Evolutionary conservation across 345 rosid genomes (phyloP).

Genomic region (Ceriops decandra): DNA sequence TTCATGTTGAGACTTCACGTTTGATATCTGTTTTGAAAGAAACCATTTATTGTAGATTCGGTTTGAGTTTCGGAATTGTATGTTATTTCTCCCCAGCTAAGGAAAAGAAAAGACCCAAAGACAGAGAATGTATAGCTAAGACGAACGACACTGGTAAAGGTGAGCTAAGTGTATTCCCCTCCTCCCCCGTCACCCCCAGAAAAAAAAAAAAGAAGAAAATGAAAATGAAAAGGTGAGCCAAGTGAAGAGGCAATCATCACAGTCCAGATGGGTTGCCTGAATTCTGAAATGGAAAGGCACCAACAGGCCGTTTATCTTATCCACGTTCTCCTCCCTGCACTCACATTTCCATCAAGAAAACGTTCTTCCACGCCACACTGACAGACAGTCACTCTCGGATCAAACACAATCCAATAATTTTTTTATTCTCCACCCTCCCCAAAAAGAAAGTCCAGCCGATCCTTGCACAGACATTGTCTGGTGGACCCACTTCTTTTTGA

Average conservation of each 20-base stretch:
- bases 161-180: too few relatives aligned
- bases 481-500: conserved; percentile 37
- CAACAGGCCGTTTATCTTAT: not conserved
- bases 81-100: too few relatives aligned
- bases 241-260: not conserved
- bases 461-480: conserved; percentile 26
- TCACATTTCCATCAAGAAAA: conserved; percentile 12
- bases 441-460: conserved; percentile 17
- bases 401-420: conserved; percentile 16
- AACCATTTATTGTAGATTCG: too few relatives aligned
- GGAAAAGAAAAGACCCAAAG: too few relatives aligned
- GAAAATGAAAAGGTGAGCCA: too few relatives aligned
- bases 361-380: conserved; percentile 42
- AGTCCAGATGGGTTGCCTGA: conserved; percentile 5
- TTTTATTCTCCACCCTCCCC: not conserved
- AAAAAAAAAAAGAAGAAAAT: too few relatives aligned
- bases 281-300: conserved; percentile 14
- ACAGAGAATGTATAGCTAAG: too few relatives aligned
- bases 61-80: too few relatives aligned
- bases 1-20: too few relatives aligned
- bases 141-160: too few relatives aligned
- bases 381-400: conserved; percentile 38
- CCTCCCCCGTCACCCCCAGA: too few relatives aligned
- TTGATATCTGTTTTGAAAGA: too few relatives aligned
- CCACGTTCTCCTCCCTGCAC: not conserved